Conservation (phyloP, 169 alveolate genomes). For the Cryptosporidium sp. region DNA sequence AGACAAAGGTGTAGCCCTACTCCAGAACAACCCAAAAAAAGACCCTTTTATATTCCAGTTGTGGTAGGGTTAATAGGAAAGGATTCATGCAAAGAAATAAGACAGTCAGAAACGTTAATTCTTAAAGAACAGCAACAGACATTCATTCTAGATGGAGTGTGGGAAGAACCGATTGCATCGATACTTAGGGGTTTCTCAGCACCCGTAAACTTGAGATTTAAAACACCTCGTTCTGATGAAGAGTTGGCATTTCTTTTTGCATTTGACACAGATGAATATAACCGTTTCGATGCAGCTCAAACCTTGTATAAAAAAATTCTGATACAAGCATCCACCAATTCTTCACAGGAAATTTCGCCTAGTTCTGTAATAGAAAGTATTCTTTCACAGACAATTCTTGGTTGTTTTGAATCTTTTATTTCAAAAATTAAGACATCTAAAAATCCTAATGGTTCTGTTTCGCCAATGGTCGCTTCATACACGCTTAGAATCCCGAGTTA, state of each 20-base stretch:
- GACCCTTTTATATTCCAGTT: constrained; percentile 91
- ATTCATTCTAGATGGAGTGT: constrained; percentile 81
- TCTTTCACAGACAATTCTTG: constrained; percentile 33
- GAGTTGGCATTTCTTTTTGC: constrained; percentile 88
- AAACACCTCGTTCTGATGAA: constrained; percentile 83
- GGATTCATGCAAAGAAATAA: constrained; percentile 80
- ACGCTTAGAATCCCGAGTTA: constrained; percentile 49
- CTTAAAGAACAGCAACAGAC: constrained; percentile 84
- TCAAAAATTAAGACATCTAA: constrained; percentile 39
- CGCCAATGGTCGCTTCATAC: constrained; percentile 61
- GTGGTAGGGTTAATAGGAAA: constrained; percentile 86
- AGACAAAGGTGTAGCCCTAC: constrained; percentile 88
- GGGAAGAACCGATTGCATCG: constrained; percentile 88
- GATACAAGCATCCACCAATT: constrained; percentile 26
- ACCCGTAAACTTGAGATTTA: constrained; percentile 87
- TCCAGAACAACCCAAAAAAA: constrained; percentile 87
- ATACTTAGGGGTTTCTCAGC: constrained; percentile 91
- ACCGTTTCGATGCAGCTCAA: constrained; percentile 80
- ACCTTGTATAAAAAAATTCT: constrained; percentile 78
- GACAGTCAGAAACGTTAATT: constrained; percentile 79
- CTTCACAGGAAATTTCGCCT: constrained; percentile 16
- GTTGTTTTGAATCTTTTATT: constrained; percentile 47
- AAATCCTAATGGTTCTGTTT: constrained; percentile 37
- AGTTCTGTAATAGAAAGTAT: neutral
- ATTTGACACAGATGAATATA: constrained; percentile 89